phyloP scores from a whole-genome alignment of 129 eudicot genomes.

The Dittrichia graveolens region DNA sequence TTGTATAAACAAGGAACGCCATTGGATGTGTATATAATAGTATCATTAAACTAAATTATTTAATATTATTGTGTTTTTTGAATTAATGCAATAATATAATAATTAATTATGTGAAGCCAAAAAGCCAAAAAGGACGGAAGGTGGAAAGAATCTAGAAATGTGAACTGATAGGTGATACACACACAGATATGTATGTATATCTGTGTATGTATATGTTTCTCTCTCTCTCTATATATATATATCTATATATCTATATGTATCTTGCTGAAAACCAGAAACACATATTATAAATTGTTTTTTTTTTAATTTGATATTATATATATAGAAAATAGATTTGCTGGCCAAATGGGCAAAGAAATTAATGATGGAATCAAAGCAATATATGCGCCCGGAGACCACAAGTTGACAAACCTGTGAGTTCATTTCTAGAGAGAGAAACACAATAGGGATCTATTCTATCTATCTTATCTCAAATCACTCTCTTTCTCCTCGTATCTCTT shows the following conservation, averaged over 20 bases:
- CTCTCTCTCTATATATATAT: constrained; percentile 15
- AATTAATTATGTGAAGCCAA: constrained; percentile 38
- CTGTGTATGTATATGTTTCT: constrained; percentile 19
- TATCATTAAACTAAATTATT: background rate
- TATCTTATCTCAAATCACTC: background rate
- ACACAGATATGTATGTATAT: background rate
- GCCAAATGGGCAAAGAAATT: constrained; percentile 46
- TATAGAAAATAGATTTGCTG: constrained; percentile 27
- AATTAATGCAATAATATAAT: background rate
- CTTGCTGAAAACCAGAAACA: constrained; percentile 43
- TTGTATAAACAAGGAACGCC: constrained; percentile 8
- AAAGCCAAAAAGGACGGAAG: constrained; percentile 43
- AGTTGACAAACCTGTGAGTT: constrained; percentile 59
- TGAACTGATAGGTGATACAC: constrained; percentile 37
- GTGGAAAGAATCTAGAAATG: constrained; percentile 44
- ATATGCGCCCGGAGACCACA: constrained; percentile 39
- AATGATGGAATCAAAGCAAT: constrained; percentile 55
- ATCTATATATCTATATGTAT: constrained; percentile 15
- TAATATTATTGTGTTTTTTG: background rate
- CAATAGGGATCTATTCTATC: constrained; percentile 22
- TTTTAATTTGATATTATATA: background rate
- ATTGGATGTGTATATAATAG: background rate
- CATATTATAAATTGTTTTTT: constrained; percentile 22
- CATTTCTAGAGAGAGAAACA: constrained; percentile 31
- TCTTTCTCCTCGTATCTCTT: constrained; percentile 32